A percentile compares a stretch with the other conserved stretches of the same genome.
Evolutionary conservation across 2,329 filamentous ascomycete genomes (phyloP).

Genomic region (Zalaria obscura): DNA sequence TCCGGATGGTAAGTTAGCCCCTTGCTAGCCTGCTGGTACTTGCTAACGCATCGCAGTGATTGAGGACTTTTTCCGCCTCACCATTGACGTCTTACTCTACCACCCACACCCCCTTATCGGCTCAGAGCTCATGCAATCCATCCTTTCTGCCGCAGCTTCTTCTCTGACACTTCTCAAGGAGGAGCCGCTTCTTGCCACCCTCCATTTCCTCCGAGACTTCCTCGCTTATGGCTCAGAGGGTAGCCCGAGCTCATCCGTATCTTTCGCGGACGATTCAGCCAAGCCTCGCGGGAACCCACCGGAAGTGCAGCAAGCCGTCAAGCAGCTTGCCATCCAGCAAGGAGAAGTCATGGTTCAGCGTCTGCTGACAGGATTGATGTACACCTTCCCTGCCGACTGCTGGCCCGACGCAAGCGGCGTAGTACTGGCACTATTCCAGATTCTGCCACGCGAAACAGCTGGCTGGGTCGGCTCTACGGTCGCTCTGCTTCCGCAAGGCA

Average conservation of each 20-base stretch:
- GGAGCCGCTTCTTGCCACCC: conserved; percentile 76
- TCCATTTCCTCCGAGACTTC: conserved; percentile 87
- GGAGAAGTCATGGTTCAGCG: conserved; percentile 70
- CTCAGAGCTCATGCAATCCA: conserved; percentile 64
- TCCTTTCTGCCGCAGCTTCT: conserved; percentile 76
- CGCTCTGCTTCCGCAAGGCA: conserved; percentile 67
- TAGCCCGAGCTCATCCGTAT: conserved; percentile 34
- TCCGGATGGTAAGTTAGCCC: conserved; percentile 43
- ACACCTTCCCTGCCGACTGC: conserved; percentile 89
- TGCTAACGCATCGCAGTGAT: conserved; percentile 44
- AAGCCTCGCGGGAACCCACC: conserved; percentile 45
- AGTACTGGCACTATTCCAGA: conserved; percentile 76
- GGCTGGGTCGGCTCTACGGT: conserved; percentile 76
- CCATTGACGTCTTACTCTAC: conserved; percentile 83
- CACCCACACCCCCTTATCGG: conserved; percentile 74
- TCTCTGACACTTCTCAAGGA: conserved; percentile 80
- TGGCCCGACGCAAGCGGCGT: conserved; percentile 90
- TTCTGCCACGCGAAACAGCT: conserved; percentile 67
- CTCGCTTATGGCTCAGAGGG: conserved; percentile 76
- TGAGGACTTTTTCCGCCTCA: conserved; percentile 90
- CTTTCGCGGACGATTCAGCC: conserved; percentile 45
- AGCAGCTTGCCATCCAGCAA: conserved; percentile 52
- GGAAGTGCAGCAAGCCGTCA: conserved; percentile 60
- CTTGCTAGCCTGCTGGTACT: background rate
- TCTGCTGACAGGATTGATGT: conserved; percentile 96